A percentile compares a stretch with the other conserved stretches of the same genome.
phyloP scores from a whole-genome alignment of 768 basidiomycete genomes.

The Boletus patriciae region DNA sequence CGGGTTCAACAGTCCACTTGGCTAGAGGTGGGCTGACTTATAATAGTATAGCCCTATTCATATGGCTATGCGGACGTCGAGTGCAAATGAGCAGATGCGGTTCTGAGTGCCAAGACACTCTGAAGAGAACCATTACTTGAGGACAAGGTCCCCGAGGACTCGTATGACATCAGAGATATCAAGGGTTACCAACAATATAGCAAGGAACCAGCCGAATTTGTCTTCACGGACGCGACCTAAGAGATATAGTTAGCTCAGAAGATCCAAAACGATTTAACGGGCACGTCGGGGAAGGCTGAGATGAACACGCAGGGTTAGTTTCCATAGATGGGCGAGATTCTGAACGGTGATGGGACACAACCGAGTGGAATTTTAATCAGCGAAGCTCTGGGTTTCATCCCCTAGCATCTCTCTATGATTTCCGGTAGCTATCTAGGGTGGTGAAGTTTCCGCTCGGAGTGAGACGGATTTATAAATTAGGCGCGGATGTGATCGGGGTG shows the following conservation, averaged over 20 bases:
- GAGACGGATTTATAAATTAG: conserved; percentile 3
- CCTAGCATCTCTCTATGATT: not conserved
- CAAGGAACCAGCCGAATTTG: not conserved
- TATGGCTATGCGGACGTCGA: not conserved
- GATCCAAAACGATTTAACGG: not conserved
- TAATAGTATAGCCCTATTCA: not conserved
- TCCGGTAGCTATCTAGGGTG: conserved; percentile 7
- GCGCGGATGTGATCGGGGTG: conserved; percentile 38
- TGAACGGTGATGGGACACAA: not conserved
- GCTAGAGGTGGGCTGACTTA: not conserved
- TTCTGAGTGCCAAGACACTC: not conserved
- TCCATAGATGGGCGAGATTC: not conserved
- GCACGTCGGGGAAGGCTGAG: not conserved
- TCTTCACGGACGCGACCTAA: not conserved
- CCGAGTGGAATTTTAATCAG: not conserved
- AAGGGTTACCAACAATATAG: not conserved
- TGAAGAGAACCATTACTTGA: not conserved
- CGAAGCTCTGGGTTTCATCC: not conserved
- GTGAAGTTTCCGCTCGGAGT: not conserved
- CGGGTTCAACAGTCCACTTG: not conserved
- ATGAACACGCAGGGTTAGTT: not conserved
- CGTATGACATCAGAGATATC: not conserved
- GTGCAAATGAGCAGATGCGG: not conserved
- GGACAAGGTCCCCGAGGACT: not conserved
- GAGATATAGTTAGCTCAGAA: not conserved